phyloP scores from a whole-genome alignment of 179 eudicot species.

The Carnegiea gigantea region DNA sequence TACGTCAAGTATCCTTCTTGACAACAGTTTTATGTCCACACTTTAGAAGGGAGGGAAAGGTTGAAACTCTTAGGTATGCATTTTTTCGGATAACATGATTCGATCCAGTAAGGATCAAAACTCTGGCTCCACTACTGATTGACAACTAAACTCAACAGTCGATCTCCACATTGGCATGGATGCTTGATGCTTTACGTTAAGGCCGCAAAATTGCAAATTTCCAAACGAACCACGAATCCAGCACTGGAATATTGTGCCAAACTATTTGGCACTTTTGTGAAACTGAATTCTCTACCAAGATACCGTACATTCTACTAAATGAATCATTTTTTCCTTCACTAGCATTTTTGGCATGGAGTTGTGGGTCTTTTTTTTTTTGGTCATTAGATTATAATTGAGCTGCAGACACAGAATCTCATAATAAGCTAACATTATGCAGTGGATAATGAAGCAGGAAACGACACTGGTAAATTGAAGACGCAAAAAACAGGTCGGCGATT shows the following conservation, averaged over 20 bases:
- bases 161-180: background rate
- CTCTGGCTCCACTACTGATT: background rate
- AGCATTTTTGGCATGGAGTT: background rate
- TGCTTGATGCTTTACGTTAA: background rate
- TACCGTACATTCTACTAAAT: background rate
- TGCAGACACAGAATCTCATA: background rate
- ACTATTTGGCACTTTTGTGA: background rate
- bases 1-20: background rate
- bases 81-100: background rate
- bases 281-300: background rate
- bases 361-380: background rate
- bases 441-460: background rate
- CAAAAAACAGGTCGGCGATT: background rate
- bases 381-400: background rate
- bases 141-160: background rate
- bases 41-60: background rate
- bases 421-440: conserved; percentile 9
- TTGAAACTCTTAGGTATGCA: background rate
- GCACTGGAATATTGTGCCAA: background rate
- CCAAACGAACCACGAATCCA: background rate
- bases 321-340: too few species aligned
- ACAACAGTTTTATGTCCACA: background rate
- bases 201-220: background rate
- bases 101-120: background rate
- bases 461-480: background rate